Conservation (phyloP, 2,329 filamentous ascomycete genomes). For the Penicillium sclerotigenum region DNA sequence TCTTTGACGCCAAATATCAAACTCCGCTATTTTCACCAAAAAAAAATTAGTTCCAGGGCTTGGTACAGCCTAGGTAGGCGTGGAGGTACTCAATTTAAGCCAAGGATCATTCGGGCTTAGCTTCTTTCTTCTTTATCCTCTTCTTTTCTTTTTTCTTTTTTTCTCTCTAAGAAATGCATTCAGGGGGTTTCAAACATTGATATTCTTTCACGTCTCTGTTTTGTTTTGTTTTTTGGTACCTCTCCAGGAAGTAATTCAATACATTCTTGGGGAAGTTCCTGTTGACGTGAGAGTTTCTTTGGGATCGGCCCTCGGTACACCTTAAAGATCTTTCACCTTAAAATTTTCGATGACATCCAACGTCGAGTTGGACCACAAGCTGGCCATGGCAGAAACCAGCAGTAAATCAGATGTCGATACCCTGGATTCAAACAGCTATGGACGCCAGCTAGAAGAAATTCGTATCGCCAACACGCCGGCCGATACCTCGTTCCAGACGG, state of each 20-base stretch:
- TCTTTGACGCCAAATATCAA: neutral
- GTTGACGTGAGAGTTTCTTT: neutral
- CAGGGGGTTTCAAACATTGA: neutral
- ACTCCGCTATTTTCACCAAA: neutral
- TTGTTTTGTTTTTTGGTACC: too few species aligned
- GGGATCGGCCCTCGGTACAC: neutral
- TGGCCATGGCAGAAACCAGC: conserved; percentile 11
- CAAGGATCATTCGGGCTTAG: conserved; percentile 6
- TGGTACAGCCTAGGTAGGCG: neutral
- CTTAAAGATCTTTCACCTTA: neutral
- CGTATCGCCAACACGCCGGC: conserved; percentile 34
- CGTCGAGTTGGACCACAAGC: conserved; percentile 21
- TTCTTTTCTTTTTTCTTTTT: neutral
- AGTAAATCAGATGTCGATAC: conserved; percentile 31
- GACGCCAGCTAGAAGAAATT: conserved; percentile 30
- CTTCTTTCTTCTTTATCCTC: neutral
- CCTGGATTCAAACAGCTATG: conserved; percentile 25
- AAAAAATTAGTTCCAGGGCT: neutral
- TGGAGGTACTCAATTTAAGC: neutral
- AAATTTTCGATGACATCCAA: neutral
- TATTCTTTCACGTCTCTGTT: neutral
- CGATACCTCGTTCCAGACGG: conserved; percentile 31
- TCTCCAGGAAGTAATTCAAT: neutral
- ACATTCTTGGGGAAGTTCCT: neutral
- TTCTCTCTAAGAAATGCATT: neutral